phyloP scores from a whole-genome alignment of 495 filamentous ascomycete species.

The Haplographium delicatum region DNA sequence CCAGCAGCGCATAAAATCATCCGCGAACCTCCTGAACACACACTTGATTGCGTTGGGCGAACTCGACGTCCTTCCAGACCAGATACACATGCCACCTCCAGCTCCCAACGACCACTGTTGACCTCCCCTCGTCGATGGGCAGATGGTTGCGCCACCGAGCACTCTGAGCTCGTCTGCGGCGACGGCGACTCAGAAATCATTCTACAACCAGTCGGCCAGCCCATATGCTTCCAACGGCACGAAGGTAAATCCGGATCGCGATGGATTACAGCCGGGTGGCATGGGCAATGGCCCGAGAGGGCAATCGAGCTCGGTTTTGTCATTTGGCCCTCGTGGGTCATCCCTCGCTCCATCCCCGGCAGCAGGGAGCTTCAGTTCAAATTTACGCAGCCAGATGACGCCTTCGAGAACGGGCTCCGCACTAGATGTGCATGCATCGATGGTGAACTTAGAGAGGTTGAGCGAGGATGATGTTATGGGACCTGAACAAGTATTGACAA shows the following conservation, averaged over 20 bases:
- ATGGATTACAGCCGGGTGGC: slow-evolving; percentile 43
- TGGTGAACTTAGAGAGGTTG: slow-evolving; percentile 49
- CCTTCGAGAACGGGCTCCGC: slow-evolving; percentile 65
- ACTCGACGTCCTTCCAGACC: slow-evolving; percentile 7
- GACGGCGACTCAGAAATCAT: slow-evolving; percentile 66
- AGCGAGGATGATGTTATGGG: slow-evolving; percentile 58
- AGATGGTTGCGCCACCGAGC: slow-evolving; percentile 52
- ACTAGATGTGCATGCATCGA: slow-evolving; percentile 48
- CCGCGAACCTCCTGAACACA: background rate
- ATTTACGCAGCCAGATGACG: slow-evolving; percentile 69
- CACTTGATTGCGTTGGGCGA: background rate
- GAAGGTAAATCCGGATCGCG: slow-evolving; percentile 19
- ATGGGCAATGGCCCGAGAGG: slow-evolving; percentile 38
- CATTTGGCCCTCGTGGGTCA: slow-evolving; percentile 56
- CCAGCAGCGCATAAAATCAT: background rate
- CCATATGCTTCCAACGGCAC: slow-evolving; percentile 33
- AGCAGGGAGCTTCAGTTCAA: slow-evolving; percentile 90
- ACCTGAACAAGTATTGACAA: slow-evolving; percentile 67
- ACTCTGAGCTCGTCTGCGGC: slow-evolving; percentile 61
- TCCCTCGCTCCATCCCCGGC: slow-evolving; percentile 64
- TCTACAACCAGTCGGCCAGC: slow-evolving; percentile 50
- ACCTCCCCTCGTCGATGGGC: slow-evolving; percentile 29
- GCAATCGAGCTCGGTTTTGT: slow-evolving; percentile 55
- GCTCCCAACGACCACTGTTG: slow-evolving; percentile 8
- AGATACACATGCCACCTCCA: slow-evolving; percentile 21